These are phyloP conservation scores for Cladophialophora immunda DNA, from an alignment of 2,329 filamentous ascomycete genomes.

Conservation along the genomic window DNA sequence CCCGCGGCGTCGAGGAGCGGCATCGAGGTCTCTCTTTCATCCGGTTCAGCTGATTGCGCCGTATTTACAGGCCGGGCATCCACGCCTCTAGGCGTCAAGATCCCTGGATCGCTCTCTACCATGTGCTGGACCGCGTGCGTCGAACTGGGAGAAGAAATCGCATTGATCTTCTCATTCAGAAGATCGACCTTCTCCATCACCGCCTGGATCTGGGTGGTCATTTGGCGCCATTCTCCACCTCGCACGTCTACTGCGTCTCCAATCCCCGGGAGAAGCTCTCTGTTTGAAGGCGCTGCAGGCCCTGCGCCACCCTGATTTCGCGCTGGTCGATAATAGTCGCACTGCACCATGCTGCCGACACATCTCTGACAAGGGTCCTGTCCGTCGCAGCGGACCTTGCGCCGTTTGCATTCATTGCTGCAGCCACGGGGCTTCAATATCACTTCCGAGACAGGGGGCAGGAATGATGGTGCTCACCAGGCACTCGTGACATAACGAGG, in stretches of 20 bases:
- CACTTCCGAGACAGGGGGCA: background rate
- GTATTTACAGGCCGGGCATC: background rate
- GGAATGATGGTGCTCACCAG: conserved; percentile 15
- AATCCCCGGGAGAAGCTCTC: background rate
- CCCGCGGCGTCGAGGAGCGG: background rate
- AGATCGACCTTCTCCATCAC: background rate
- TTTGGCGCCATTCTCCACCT: background rate
- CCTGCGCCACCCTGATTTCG: background rate
- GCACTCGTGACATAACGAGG: conserved; percentile 23
- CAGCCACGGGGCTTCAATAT: background rate
- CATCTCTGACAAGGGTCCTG: conserved; percentile 73
- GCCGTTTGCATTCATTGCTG: conserved; percentile 78
- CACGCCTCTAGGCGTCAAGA: too few species aligned
- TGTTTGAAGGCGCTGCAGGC: too few species aligned
- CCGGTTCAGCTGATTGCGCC: background rate
- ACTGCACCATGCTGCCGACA: conserved; percentile 41
- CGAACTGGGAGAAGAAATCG: background rate
- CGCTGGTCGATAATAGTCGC: conserved; percentile 13
- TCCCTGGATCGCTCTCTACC: too few species aligned
- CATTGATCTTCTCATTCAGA: background rate
- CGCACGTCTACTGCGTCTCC: background rate
- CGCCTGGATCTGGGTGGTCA: background rate
- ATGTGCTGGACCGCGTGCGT: background rate
- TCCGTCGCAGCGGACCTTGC: conserved; percentile 79
- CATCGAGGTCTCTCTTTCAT: background rate